phyloP scores from a whole-genome alignment of 805 yeast species.

The Saccharomyces eubayanus region DNA sequence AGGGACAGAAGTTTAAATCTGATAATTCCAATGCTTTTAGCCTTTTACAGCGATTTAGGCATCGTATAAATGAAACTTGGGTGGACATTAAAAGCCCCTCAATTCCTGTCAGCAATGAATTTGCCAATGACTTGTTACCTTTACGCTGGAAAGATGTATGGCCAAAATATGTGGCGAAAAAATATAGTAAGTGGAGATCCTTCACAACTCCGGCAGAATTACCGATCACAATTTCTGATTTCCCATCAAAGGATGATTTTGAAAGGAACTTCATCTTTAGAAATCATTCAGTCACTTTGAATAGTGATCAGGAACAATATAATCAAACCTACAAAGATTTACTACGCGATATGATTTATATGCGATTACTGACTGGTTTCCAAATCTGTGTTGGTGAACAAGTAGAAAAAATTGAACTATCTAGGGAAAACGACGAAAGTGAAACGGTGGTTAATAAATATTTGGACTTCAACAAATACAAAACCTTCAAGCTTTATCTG shows the following conservation, averaged over 20 bases:
- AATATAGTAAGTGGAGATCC: constrained; percentile 84
- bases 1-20: constrained; percentile 2
- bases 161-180: constrained; percentile 59
- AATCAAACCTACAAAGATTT: constrained; percentile 50
- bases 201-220: constrained; percentile 87
- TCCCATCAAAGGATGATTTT: constrained; percentile 65
- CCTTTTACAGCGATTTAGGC: background rate
- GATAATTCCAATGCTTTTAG: background rate
- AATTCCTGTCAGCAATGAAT: constrained; percentile 46
- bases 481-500: constrained; percentile 63
- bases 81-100: constrained; percentile 72
- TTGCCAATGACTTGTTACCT: constrained; percentile 49
- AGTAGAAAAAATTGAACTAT: constrained; percentile 54
- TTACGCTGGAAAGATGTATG: constrained; percentile 91
- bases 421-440: constrained; percentile 34
- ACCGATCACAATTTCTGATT: constrained; percentile 71
- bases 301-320: constrained; percentile 43
- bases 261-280: constrained; percentile 68
- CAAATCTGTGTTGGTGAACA: constrained; percentile 75
- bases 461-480: constrained; percentile 35
- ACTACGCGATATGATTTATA: constrained; percentile 78
- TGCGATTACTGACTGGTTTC: constrained; percentile 78
- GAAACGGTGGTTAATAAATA: constrained; percentile 51
- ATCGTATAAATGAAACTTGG: constrained; percentile 36
- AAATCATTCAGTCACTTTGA: constrained; percentile 69